Evolutionary conservation across 768 basidiomycete genomes (phyloP).

Genomic region (Astraeus odoratus): DNA sequence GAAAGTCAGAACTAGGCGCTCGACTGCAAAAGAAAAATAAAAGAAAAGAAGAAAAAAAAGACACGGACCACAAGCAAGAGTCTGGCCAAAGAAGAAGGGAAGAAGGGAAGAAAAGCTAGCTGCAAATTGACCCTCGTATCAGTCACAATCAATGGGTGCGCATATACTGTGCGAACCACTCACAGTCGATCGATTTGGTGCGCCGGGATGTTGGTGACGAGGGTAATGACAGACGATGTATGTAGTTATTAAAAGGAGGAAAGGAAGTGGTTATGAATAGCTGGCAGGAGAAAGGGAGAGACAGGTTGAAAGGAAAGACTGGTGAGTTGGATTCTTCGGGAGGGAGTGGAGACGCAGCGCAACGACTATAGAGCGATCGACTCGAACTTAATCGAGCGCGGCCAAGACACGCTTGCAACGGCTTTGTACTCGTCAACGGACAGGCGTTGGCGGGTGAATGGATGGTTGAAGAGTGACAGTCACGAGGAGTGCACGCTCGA

Average conservation of each 20-base stretch:
- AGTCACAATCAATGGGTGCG: slow-evolving; percentile 1
- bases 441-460: slow-evolving; percentile 12
- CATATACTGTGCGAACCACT: slow-evolving; percentile 8
- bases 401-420: slow-evolving; percentile 18
- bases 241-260: slow-evolving; percentile 17
- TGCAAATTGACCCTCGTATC: slow-evolving; percentile 7
- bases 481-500: not conserved
- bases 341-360: slow-evolving; percentile 21
- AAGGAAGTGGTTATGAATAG: slow-evolving; percentile 11
- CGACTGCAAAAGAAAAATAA: no score
- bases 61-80: slow-evolving; percentile 8
- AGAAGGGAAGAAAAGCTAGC: not conserved
- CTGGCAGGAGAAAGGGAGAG: slow-evolving; percentile 23
- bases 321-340: slow-evolving; percentile 21
- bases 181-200: slow-evolving; percentile 11
- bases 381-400: slow-evolving; percentile 43
- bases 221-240: slow-evolving; percentile 8
- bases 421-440: slow-evolving; percentile 20
- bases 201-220: not conserved
- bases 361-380: slow-evolving; percentile 30
- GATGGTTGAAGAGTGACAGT: slow-evolving; percentile 2
- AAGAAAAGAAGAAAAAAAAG: no score
- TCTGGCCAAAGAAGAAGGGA: not conserved
- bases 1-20: slow-evolving; percentile 2
- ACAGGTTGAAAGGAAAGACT: slow-evolving; percentile 31